Evolutionary conservation across 768 basidiomycete species (phyloP).

Genomic region (Macrolepiota dolichaula): DNA sequence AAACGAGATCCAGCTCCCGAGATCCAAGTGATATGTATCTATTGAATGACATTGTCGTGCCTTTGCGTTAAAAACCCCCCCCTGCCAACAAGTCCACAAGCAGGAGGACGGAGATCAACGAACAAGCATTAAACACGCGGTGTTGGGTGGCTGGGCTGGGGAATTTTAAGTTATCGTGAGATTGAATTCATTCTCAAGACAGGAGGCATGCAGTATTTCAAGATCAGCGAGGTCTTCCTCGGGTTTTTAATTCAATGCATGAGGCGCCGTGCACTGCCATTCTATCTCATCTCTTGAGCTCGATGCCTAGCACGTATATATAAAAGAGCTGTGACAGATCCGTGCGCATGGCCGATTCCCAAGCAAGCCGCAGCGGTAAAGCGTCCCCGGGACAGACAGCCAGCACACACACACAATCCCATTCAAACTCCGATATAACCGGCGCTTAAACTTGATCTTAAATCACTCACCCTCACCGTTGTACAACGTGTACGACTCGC

Average conservation of each 20-base stretch:
- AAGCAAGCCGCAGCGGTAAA: too few relatives aligned
- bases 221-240: neutral
- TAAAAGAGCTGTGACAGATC: neutral
- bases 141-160: neutral
- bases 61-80: neutral
- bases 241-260: neutral
- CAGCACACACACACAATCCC: too few relatives aligned
- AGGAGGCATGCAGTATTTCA: neutral
- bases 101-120: neutral
- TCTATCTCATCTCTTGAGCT: neutral
- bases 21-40: too few relatives aligned
- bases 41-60: neutral
- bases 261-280: neutral
- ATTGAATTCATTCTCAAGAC: neutral
- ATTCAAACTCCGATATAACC: conserved; percentile 23
- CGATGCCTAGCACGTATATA: neutral
- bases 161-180: neutral
- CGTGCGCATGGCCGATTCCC: neutral
- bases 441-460: conserved; percentile 14
- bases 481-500: conserved; percentile 12
- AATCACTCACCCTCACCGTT: conserved; percentile 1
- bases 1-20: too few relatives aligned
- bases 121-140: neutral
- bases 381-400: neutral
- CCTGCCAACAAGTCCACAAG: neutral